These are phyloP conservation scores for Pseudoscleropodium purum DNA, from an alignment of 225 moss, liverwort and hornwort genomes.

Conservation along the genomic window DNA sequence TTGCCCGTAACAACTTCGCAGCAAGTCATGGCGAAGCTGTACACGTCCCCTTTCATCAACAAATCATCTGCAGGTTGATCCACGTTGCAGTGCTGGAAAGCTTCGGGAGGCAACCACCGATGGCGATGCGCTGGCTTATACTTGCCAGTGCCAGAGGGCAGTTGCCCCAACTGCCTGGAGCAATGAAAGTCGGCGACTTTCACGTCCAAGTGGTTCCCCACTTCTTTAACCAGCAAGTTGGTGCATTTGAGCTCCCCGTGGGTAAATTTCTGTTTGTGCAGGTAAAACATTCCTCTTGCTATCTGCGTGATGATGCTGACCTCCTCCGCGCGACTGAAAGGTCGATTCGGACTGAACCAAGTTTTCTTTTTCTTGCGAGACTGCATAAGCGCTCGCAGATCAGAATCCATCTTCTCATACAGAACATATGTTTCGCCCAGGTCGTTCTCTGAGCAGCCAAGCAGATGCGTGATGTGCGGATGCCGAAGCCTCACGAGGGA, in stretches of 20 bases:
- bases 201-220: not conserved
- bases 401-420: conserved; percentile 27
- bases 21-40: conserved; percentile 30
- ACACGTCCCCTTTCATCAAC: conserved; percentile 11
- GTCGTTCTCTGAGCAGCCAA: not conserved
- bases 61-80: not conserved
- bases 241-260: not conserved
- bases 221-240: not conserved
- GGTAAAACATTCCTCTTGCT: conserved; percentile 30
- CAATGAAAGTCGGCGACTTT: not conserved
- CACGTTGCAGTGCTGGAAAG: not conserved
- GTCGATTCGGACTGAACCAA: not conserved
- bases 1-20: conserved; percentile 18
- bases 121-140: not conserved
- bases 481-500: conserved; percentile 29
- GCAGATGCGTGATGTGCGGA: conserved; percentile 31
- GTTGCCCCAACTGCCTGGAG: not conserved
- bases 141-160: not conserved
- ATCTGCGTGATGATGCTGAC: conserved; percentile 33
- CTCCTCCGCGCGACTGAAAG: conserved; percentile 13
- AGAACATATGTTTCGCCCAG: conserved; percentile 1
- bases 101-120: conserved; percentile 21
- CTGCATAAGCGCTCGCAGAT: conserved; percentile 1
- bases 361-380: not conserved
- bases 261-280: conserved; percentile 6